These are phyloP conservation scores for Phialocephala subalpina DNA, from an alignment of 2,329 filamentous ascomycete species.

Conservation along the genomic window DNA sequence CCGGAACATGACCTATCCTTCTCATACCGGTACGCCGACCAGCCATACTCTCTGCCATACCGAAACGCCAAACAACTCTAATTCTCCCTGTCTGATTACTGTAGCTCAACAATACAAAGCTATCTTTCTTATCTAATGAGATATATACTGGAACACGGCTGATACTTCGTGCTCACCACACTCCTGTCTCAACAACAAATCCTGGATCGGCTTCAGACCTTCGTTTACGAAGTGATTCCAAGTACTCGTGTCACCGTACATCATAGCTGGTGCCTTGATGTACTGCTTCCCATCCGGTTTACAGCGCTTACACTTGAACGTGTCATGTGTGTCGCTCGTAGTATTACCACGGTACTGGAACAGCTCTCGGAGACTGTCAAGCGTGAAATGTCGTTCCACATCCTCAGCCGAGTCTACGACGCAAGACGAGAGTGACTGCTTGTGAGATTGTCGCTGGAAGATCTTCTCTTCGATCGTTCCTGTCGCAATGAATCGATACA, in stretches of 20 bases:
- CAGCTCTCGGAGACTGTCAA: slow-evolving; percentile 89
- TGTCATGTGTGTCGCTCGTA: slow-evolving; percentile 93
- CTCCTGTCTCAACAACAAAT: slow-evolving; percentile 89
- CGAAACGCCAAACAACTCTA: slow-evolving; percentile 5
- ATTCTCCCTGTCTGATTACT: background rate
- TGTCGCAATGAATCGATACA: slow-evolving; percentile 98
- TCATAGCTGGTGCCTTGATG: slow-evolving; percentile 91
- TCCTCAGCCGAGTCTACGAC: slow-evolving; percentile 97
- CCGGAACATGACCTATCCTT: background rate
- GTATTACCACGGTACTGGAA: slow-evolving; percentile 92
- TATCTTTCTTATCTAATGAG: slow-evolving; percentile 69
- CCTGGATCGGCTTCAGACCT: slow-evolving; percentile 83
- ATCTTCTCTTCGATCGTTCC: slow-evolving; percentile 99
- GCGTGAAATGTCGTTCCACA: slow-evolving; percentile 93
- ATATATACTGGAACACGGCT: slow-evolving; percentile 98
- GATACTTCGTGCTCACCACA: slow-evolving; percentile 81
- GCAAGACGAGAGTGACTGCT: slow-evolving; percentile 94
- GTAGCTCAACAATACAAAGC: slow-evolving; percentile 10
- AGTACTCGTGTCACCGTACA: slow-evolving; percentile 98
- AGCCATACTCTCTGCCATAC: background rate
- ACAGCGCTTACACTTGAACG: slow-evolving; percentile 97
- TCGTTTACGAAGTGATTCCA: slow-evolving; percentile 98
- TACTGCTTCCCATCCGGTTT: slow-evolving; percentile 86
- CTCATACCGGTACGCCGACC: slow-evolving; percentile 4
- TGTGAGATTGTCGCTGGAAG: slow-evolving; percentile 97